phyloP scores from a whole-genome alignment of 352 stramenopile genomes.

The Phytophthora citrophthora region DNA sequence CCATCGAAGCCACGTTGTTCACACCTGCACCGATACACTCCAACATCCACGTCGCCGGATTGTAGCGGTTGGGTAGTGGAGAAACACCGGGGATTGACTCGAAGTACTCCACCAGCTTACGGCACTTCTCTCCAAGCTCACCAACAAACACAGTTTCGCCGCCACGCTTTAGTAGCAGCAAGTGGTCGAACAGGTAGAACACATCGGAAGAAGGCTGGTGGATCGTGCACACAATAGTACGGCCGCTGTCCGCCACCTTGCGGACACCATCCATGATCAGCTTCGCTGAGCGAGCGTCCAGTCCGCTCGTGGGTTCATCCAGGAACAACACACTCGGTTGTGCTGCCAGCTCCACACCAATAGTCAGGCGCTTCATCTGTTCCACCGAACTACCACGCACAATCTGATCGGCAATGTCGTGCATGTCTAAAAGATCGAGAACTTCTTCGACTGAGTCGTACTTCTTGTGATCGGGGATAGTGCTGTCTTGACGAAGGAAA shows the following conservation, averaged over 20 bases:
- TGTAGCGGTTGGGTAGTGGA: slow-evolving; percentile 41
- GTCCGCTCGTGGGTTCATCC: slow-evolving; percentile 74
- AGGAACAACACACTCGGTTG: slow-evolving; percentile 83
- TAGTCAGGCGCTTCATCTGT: slow-evolving; percentile 58
- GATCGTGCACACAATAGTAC: slow-evolving; percentile 90
- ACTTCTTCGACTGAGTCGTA: slow-evolving; percentile 42
- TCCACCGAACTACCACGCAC: slow-evolving; percentile 46
- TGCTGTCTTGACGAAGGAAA: slow-evolving; percentile 61
- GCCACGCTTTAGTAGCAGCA: slow-evolving; percentile 72
- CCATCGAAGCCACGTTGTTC: slow-evolving; percentile 67
- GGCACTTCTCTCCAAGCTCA: slow-evolving; percentile 35
- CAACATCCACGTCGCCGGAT: slow-evolving; percentile 40
- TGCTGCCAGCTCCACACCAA: slow-evolving; percentile 70
- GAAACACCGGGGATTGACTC: slow-evolving; percentile 27
- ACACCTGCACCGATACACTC: slow-evolving; percentile 53
- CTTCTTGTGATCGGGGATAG: slow-evolving; percentile 32
- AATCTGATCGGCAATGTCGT: slow-evolving; percentile 87
- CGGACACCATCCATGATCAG: slow-evolving; percentile 82
- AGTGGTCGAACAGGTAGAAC: slow-evolving; percentile 84
- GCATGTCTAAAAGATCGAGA: slow-evolving; percentile 57
- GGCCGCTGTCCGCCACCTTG: slow-evolving; percentile 69
- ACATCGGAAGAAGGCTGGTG: slow-evolving; percentile 91
- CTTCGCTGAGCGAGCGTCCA: slow-evolving; percentile 83
- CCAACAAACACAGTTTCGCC: slow-evolving; percentile 47
- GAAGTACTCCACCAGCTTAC: slow-evolving; percentile 34